Conservation (phyloP, 1,284 basidiomycete genomes). For the Ganoderma meredithae region DNA sequence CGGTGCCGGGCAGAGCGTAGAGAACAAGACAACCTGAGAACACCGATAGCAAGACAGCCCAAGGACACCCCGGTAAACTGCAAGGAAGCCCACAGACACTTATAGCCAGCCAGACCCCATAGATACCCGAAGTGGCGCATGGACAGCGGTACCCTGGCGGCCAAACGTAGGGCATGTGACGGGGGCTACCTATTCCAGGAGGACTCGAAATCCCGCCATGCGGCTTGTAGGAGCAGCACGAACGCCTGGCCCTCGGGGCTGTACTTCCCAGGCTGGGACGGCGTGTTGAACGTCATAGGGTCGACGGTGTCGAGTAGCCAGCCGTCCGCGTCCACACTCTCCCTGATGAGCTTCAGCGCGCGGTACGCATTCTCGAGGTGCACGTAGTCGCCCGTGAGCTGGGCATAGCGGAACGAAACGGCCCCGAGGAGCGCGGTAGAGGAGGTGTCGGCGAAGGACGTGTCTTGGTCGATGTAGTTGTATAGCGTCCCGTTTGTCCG, state of each 20-base stretch:
- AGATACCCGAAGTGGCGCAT: neutral
- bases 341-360: constrained; percentile 46
- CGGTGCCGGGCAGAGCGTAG: neutral
- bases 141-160: neutral
- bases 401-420: constrained; percentile 51
- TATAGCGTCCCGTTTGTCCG: constrained; percentile 50
- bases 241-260: constrained; percentile 74
- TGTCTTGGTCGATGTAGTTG: constrained; percentile 57
- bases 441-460: constrained; percentile 58
- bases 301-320: constrained; percentile 71
- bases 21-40: neutral
- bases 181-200: neutral
- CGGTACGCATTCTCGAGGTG: constrained; percentile 52
- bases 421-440: constrained; percentile 61
- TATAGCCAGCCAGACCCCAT: neutral
- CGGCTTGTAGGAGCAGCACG: constrained; percentile 68
- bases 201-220: constrained; percentile 55
- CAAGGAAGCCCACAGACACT: neutral
- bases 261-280: constrained; percentile 48
- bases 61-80: neutral
- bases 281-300: constrained; percentile 60
- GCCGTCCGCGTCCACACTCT: constrained; percentile 50
- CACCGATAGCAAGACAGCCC: neutral
- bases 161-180: too few relatives aligned
- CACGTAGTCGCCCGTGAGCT: constrained; percentile 36